phyloP scores from a whole-genome alignment of 805 yeast genomes.

The Kodamaea lidongshanica region DNA sequence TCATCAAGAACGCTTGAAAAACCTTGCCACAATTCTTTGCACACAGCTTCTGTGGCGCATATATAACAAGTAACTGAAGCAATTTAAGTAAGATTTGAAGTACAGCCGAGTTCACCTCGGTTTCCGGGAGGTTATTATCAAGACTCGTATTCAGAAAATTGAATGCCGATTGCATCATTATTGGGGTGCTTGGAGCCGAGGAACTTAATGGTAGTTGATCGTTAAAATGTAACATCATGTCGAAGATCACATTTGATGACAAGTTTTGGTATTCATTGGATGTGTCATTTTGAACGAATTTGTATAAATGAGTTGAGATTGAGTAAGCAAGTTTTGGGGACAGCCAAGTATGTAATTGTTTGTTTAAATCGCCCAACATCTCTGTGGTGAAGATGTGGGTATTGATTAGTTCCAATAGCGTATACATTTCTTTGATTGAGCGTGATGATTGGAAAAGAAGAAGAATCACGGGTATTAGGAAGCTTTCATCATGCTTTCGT shows the following conservation, averaged over 20 bases:
- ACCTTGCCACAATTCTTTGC: constrained; percentile 24
- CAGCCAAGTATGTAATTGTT: constrained; percentile 24
- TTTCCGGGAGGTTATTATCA: neutral
- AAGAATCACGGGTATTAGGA: constrained; percentile 33
- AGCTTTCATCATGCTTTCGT: constrained; percentile 33
- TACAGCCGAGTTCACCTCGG: constrained; percentile 21
- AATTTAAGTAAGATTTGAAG: constrained; percentile 27
- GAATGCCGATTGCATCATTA: constrained; percentile 11
- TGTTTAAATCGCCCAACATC: constrained; percentile 21
- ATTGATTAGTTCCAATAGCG: constrained; percentile 30
- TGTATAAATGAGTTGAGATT: constrained; percentile 16
- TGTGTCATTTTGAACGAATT: constrained; percentile 16
- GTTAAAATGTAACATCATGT: constrained; percentile 32
- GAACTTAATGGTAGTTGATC: constrained; percentile 39
- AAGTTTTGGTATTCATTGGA: constrained; percentile 32
- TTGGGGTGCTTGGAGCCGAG: constrained; percentile 40
- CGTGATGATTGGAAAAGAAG: constrained; percentile 22
- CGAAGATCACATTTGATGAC: constrained; percentile 26
- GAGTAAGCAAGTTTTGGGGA: constrained; percentile 13
- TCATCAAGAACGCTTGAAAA: constrained; percentile 27
- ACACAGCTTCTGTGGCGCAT: constrained; percentile 25
- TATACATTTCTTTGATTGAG: constrained; percentile 21
- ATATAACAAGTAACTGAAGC: constrained; percentile 29
- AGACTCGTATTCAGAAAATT: constrained; percentile 4
- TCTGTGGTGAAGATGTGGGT: constrained; percentile 25